These are phyloP conservation scores for Platanthera guangdongensis DNA, from an alignment of 106 monocot genomes.

Conservation along the genomic window DNA sequence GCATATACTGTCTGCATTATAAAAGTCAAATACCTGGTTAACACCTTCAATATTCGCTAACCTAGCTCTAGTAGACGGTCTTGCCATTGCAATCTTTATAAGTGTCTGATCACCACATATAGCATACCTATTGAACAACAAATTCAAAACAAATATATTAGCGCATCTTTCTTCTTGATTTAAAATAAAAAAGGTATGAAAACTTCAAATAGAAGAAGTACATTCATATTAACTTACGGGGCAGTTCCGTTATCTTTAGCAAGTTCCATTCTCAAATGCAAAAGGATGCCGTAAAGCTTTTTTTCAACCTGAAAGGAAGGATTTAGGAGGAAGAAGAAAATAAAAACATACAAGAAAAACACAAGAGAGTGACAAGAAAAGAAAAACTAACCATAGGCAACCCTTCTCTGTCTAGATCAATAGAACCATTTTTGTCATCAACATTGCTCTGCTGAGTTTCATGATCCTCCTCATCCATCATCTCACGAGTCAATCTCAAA, in stretches of 20 bases:
- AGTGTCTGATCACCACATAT: constrained; percentile 96
- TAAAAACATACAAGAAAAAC: neutral
- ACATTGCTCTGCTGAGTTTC: constrained; percentile 28
- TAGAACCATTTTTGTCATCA: constrained; percentile 37
- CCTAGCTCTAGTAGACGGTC: constrained; percentile 79
- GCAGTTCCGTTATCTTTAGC: constrained; percentile 83
- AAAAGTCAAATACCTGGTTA: constrained; percentile 69
- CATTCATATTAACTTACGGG: constrained; percentile 53
- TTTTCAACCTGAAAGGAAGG: constrained; percentile 45
- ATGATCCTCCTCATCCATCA: constrained; percentile 73
- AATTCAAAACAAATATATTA: neutral
- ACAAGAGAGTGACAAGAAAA: constrained; percentile 3
- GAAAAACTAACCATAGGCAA: constrained; percentile 62
- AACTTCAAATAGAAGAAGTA: neutral
- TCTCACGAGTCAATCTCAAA: constrained; percentile 65
- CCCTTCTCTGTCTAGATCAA: constrained; percentile 42
- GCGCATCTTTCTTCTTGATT: neutral
- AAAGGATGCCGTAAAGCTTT: constrained; percentile 58
- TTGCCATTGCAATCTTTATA: constrained; percentile 58
- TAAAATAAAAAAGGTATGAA: neutral
- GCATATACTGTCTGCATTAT: neutral
- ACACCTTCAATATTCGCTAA: constrained; percentile 93
- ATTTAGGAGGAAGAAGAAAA: neutral
- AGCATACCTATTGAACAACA: constrained; percentile 56
- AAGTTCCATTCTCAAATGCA: constrained; percentile 69